Conservation (phyloP, 2,329 filamentous ascomycete species). For the Pseudopyrenochaeta lycopersici region DNA sequence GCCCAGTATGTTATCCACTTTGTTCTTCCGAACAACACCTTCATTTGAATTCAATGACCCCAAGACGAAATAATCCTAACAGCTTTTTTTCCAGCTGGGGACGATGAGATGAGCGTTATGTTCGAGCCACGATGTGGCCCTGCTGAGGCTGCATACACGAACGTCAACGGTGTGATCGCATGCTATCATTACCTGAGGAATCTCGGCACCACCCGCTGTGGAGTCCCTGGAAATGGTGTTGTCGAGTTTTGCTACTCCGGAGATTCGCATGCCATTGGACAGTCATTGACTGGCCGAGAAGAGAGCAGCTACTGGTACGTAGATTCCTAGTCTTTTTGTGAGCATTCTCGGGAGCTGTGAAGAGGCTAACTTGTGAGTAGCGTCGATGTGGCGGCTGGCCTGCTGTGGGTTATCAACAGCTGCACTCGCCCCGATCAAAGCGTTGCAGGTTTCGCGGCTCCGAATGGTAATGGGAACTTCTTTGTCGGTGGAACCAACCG, state of each 20-base stretch:
- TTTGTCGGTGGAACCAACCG: slow-evolving; percentile 10
- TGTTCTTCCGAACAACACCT: no score
- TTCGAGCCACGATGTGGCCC: slow-evolving; percentile 9
- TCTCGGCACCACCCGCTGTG: slow-evolving; percentile 11
- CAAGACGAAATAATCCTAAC: background rate
- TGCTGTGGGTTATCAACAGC: slow-evolving; percentile 13
- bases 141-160: slow-evolving; percentile 11
- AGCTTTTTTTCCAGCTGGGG: background rate
- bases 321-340: background rate
- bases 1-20: background rate
- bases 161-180: slow-evolving; percentile 16
- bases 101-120: background rate
- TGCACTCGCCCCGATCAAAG: slow-evolving; percentile 9
- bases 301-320: slow-evolving; percentile 2
- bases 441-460: slow-evolving; percentile 10
- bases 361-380: background rate
- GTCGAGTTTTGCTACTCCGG: slow-evolving; percentile 3
- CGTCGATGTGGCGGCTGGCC: slow-evolving; percentile 9
- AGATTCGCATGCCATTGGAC: background rate
- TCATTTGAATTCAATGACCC: no score
- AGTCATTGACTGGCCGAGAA: background rate
- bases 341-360: background rate
- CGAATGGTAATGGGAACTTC: slow-evolving; percentile 9
- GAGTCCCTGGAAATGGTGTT: background rate
- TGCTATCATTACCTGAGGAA: slow-evolving; percentile 19